Evolutionary conservation across 495 filamentous ascomycete species (phyloP), one percentile per base, ranked within the genome.

Genomic region (Penicillium soppii): DNA sequence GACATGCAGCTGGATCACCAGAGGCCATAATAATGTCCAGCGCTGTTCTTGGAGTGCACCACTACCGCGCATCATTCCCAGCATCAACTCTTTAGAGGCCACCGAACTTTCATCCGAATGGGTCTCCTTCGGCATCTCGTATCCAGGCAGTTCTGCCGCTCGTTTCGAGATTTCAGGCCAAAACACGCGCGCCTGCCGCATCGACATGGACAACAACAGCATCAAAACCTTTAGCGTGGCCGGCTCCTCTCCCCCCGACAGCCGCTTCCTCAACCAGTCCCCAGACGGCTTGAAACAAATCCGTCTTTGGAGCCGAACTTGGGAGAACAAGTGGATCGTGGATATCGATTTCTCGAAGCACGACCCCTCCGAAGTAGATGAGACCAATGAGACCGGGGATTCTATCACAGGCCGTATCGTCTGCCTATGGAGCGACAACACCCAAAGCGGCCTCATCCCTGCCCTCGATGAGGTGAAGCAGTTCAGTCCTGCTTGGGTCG

Each of bases 341-440:
- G 82, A 87, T 58, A 80, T 96, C 1, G 71, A 80, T 27, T 94
- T 91, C 85, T 58, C 65, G 3, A 46, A 62, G 21, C 65, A 75
- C 35, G 61, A 66, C 3, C 45, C 57, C 22, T 50, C 53, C 16
- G 50, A 53, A 26, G 42, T 61, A 7, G 54, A 63, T 19, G 69
- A 68, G 5, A 56, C 53, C n/a, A 67, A 65, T 26, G 52, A 67
- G 23, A 76, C 75, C 7, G 10, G 10, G 7, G 29, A 32, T 12
- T 63, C 35, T 12, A 39, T 92, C 41, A 79, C 82, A 52, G 92
- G 91, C 0, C 76, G 73, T 38, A 82, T 91, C 4, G 78, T 87
- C 8, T 97, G 92, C 73, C 67, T 89, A 13, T 98, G 94, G 94
- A 89, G 84, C 57, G 94, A 97, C 72, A 83, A 80, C 23, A 96